Evolutionary conservation across 305 asterid genomes (phyloP), one percentile per base, ranked within the genome.

Genomic region (Ilex paraguariensis): DNA sequence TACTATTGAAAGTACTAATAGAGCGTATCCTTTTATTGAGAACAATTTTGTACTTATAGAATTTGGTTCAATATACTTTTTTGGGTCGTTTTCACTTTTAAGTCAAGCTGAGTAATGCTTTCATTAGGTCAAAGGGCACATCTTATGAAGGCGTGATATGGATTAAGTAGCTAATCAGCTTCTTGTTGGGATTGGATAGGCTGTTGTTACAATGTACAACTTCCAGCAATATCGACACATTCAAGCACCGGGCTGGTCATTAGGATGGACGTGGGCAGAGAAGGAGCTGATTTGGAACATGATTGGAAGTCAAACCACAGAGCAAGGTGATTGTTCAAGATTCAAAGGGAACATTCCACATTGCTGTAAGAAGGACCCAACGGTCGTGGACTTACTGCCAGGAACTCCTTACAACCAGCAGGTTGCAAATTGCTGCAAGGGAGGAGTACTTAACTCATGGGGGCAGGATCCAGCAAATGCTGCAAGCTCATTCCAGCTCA

Each of bases 211-310:
- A 1, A 79, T 86, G 50, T 81, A 63, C 81, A 81, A 86, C 69
- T 79, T 81, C 75, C 88, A 86, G 66, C 81, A 76, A 60, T 74
- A 86, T 32, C 89, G 88, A 36, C 85, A 76, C 75, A 86, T 86
- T 59, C 68, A 74, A 72, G 81, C 78, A 6, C 88, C 90, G 1
- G 95, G 90, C 1, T 83, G 95, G 95, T 76, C 85, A 31, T 69
- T 83, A 63, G 95, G 95, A 55, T 83, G 90, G 95, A 81, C 84
- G 15, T 83, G 95, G 95, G 87, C 87, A 0, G 83, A 81, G 76
- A 81, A 83, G 73, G 87, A 86, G 66, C 82, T 86, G 59, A 86
- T 86, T 49, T 86, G 88, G 95, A 53, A 50, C 78, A 77, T 82
- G 87, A 59, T 76, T 66, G 95, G 88, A 31, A 75, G 76, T 65